A percentile compares a stretch with the other conserved stretches of the same genome.
Conservation (phyloP, 805 yeast species). For the Zygoascus ofunaensis region DNA sequence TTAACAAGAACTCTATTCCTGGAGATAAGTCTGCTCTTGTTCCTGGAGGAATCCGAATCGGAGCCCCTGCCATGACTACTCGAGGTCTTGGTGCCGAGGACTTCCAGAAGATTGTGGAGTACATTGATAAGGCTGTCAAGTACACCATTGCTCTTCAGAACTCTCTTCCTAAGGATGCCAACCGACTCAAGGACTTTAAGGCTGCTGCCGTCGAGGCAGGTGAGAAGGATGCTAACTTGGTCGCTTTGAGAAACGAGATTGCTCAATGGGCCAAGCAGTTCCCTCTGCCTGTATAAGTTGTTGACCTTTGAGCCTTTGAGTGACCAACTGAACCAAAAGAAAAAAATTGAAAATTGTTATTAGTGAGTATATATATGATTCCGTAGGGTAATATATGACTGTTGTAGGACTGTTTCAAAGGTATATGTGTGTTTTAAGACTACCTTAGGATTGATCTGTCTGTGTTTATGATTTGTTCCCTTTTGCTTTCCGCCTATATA, state of each 20-base stretch:
- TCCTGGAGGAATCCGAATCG: constrained; percentile 96
- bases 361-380: no score
- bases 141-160: constrained; percentile 70
- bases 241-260: constrained; percentile 45
- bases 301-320: not conserved
- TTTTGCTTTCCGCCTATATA: no score
- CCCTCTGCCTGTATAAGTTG: constrained; percentile 30
- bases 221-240: constrained; percentile 56
- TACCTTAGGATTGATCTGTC: no score
- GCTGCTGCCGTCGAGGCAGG: constrained; percentile 63
- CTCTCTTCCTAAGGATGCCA: constrained; percentile 80
- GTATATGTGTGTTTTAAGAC: no score
- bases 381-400: no score
- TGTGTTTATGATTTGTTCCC: no score
- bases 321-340: constrained; percentile 3
- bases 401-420: no score
- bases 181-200: constrained; percentile 94
- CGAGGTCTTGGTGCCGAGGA: constrained; percentile 90
- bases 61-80: constrained; percentile 98
- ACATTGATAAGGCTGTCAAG: constrained; percentile 70
- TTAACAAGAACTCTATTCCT: constrained; percentile 95
- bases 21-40: constrained; percentile 95
- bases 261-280: constrained; percentile 66
- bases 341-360: no score
- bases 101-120: constrained; percentile 68